Conservation (phyloP, 331 rosid genomes). For the Malus hybrid region DNA sequence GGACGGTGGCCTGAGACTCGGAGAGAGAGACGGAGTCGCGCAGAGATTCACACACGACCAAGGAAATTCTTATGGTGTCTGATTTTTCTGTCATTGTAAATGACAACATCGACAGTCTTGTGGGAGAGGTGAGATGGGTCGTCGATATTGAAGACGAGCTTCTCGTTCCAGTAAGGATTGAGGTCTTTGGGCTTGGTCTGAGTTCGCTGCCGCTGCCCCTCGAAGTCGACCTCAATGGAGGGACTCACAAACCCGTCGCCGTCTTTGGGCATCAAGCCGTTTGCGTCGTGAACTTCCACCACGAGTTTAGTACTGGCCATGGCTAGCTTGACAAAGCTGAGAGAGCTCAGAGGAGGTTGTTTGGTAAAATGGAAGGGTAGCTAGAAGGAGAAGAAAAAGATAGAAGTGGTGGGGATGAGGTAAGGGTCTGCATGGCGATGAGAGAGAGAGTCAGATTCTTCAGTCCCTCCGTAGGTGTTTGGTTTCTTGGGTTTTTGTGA, state of each 20-base stretch:
- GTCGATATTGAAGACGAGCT: no score
- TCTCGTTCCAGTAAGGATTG: no score
- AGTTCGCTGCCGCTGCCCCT: no score
- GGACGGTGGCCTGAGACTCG: constrained; percentile 44
- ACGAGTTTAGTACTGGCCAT: constrained; percentile 55
- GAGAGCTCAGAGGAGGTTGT: not conserved
- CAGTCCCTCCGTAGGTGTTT: no score
- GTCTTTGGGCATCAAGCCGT: constrained; percentile 73
- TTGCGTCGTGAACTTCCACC: constrained; percentile 65
- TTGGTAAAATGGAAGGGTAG: not conserved
- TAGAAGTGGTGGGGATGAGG: constrained; percentile 27
- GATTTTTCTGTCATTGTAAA: constrained; percentile 34
- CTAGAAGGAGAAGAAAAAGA: constrained; percentile 19
- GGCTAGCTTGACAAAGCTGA: not conserved
- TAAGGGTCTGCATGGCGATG: no score
- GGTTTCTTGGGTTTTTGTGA: no score
- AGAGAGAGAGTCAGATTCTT: no score
- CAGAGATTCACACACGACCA: constrained; percentile 68
- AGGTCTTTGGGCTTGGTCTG: no score
- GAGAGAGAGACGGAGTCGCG: constrained; percentile 49
- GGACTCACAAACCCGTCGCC: constrained; percentile 75
- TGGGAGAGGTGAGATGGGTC: no score
- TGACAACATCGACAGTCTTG: constrained; percentile 49
- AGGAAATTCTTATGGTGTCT: constrained; percentile 50
- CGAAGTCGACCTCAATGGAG: constrained; percentile 31